Conservation (phyloP, 2,329 filamentous ascomycete genomes). For the Trichoderma guizhouense region DNA sequence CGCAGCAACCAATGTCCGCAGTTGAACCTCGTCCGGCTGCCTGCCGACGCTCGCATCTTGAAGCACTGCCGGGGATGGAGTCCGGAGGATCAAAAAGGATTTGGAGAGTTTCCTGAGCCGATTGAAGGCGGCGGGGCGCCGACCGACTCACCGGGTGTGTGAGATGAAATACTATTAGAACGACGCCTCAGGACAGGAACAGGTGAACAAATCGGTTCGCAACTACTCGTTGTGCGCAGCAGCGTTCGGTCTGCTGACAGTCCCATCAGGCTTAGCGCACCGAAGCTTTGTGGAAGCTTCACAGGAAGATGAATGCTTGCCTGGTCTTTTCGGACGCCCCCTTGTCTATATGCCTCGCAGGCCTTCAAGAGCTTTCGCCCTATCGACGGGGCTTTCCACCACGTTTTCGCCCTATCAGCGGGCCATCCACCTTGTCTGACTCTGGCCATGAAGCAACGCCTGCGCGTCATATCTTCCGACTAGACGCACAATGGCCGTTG, state of each 20-base stretch:
- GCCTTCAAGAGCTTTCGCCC: neutral
- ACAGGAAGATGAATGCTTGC: neutral
- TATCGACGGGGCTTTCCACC: neutral
- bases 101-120: neutral
- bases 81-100: neutral
- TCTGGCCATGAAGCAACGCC: neutral
- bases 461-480: neutral
- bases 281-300: constrained; percentile 2
- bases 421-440: neutral
- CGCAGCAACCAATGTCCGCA: neutral
- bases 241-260: constrained; percentile 12
- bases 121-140: neutral
- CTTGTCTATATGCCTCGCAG: constrained; percentile 9
- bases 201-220: neutral
- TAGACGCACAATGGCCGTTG: neutral
- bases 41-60: neutral
- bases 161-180: neutral
- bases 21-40: neutral
- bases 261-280: neutral
- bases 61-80: neutral
- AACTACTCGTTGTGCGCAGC: neutral
- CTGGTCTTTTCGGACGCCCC: neutral
- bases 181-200: neutral
- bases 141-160: neutral
- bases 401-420: neutral